phyloP scores from a whole-genome alignment of 331 rosid genomes.

The Prunus yedoensis region DNA sequence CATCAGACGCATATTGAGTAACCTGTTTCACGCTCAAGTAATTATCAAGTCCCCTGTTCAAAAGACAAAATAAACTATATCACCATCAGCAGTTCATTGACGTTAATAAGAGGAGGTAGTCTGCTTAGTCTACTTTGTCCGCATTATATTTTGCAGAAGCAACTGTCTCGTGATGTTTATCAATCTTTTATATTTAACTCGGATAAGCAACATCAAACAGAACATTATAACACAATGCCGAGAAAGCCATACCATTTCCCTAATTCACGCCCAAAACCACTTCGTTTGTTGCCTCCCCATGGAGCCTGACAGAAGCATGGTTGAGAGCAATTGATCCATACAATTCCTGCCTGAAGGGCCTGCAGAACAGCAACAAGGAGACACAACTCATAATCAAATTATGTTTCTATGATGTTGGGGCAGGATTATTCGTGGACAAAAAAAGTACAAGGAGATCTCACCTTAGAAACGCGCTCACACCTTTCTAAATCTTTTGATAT shows the following conservation, averaged over 20 bases:
- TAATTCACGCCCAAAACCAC: slow-evolving; percentile 97
- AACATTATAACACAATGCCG: not conserved
- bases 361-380: slow-evolving; percentile 31
- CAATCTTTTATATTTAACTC: not conserved
- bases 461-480: slow-evolving; percentile 89
- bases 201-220: not conserved
- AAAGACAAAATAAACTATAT: not conserved
- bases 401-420: slow-evolving; percentile 19
- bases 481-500: slow-evolving; percentile 88
- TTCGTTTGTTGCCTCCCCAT: slow-evolving; percentile 96
- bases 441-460: slow-evolving; percentile 29
- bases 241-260: slow-evolving; percentile 76
- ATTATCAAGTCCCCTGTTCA: slow-evolving; percentile 89
- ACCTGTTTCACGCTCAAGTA: slow-evolving; percentile 96
- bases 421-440: not conserved
- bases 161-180: not conserved
- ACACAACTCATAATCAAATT: not conserved
- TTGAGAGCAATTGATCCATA: slow-evolving; percentile 95
- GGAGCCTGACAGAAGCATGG: slow-evolving; percentile 98
- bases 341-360: slow-evolving; percentile 88
- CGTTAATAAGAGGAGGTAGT: too few species aligned
- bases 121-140: not conserved
- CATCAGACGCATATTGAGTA: slow-evolving; percentile 70
- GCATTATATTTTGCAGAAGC: not conserved
- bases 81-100: not conserved